Conservation (phyloP, 305 asterid genomes). For the Euphrasia arctica region DNA sequence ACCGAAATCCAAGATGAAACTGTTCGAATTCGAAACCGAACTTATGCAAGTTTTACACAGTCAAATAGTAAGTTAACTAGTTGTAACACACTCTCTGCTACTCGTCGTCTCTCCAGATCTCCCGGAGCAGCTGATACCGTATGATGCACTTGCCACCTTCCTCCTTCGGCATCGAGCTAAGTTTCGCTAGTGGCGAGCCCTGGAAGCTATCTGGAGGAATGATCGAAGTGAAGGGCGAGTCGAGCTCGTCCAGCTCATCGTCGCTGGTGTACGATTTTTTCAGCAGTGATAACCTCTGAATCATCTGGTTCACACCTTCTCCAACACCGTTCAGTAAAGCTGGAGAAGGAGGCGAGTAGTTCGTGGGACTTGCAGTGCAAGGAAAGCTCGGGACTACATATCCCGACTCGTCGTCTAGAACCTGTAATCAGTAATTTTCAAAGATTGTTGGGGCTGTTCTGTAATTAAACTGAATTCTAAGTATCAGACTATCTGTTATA, state of each 20-base stretch:
- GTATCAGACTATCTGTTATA: constrained; percentile 6
- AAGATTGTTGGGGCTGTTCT: no score
- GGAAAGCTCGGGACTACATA: constrained; percentile 52
- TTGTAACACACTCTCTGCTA: neutral
- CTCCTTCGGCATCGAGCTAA: constrained; percentile 43
- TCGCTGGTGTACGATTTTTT: constrained; percentile 77
- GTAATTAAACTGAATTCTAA: no score
- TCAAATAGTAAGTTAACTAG: no score
- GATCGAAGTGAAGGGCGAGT: constrained; percentile 46
- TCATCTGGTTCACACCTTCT: constrained; percentile 55
- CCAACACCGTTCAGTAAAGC: constrained; percentile 52
- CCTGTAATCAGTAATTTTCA: constrained; percentile 30
- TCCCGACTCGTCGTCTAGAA: constrained; percentile 30
- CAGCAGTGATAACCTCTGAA: constrained; percentile 47
- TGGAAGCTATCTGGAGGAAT: constrained; percentile 42
- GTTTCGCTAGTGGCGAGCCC: constrained; percentile 46
- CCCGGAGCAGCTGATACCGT: constrained; percentile 52
- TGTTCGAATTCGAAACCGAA: no score
- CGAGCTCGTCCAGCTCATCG: constrained; percentile 62
- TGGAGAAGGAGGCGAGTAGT: constrained; percentile 68
- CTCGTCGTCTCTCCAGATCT: constrained; percentile 33
- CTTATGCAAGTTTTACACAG: no score
- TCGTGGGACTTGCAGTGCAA: constrained; percentile 51
- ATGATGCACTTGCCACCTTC: constrained; percentile 53
- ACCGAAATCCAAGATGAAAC: no score